Base-by-base conservation (phyloP, 2,329 filamentous ascomycete species). In the Cryphonectria carpinicola region DNA sequence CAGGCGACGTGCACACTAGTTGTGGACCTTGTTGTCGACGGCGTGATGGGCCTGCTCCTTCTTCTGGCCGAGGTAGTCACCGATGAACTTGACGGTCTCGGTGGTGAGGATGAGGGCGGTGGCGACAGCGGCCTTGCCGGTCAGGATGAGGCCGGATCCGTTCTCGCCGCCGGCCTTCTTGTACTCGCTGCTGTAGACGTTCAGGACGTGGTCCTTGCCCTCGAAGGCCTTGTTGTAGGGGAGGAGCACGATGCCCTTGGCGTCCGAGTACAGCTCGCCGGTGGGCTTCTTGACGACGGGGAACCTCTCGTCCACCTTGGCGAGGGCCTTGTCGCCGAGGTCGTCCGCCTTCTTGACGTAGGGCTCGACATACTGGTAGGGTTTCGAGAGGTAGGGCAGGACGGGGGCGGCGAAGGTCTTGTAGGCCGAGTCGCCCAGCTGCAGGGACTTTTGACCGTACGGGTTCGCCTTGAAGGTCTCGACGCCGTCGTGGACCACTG, bases 341-440 rank as follows among this genome's bases (percentile, higher is more conserved):
- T 88, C 83, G 80, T 98, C 96, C 78, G 90, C 95, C 81, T 91
- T 93, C 80, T 89, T 85, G 74, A 97, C 88, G 82, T 98, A 98
- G 0, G 95, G 95, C 67, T 90, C 90, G 74, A 97, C 88, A 80
- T 93, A 96, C 78, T 88, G 86, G 84, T 94, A 95, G 49, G 95
- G 94, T 76, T 88, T 92, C 76, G 89, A 82, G 76, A 98, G 84
- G 82, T 93, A 94, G 39, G 93, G 92, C 69, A 95, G 83, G 74
- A 97, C 83, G 28, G 94, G 93, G 75, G 90, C 91, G 79, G 92
- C 91, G 77, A 97, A 87, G 74, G 88, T 90, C 78, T 89, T 84
- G 85, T 95, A 97, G 77, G 91, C 90, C 72, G 90, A 88, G 79
- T 92, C 88, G 80, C 91, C 88, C 73, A 96, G 82, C 76, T 92